These are phyloP conservation scores for Leishmania arabica DNA, from an alignment of 208 protist genomes.

Conservation along the genomic window DNA sequence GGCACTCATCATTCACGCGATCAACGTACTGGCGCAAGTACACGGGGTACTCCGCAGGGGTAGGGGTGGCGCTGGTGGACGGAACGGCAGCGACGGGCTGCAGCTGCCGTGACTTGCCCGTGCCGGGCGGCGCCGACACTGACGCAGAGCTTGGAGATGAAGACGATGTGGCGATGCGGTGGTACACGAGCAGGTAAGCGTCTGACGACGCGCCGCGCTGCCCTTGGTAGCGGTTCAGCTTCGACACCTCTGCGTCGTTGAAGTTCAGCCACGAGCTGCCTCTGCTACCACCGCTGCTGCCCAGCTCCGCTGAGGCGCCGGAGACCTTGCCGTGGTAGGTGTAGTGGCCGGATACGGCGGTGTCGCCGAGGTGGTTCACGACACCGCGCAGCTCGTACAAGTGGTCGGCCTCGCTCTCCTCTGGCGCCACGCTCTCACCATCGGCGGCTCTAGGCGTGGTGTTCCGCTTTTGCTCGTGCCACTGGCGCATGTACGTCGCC, in stretches of 20 bases:
- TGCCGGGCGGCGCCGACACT: background rate
- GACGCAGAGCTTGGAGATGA: slow-evolving; percentile 29
- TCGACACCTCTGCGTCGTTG: slow-evolving; percentile 69
- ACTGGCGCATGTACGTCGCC: slow-evolving; percentile 49
- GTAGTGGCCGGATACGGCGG: slow-evolving; percentile 78
- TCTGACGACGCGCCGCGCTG: slow-evolving; percentile 44
- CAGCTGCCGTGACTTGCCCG: background rate
- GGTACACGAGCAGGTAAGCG: slow-evolving; percentile 80
- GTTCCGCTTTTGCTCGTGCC: slow-evolving; percentile 40
- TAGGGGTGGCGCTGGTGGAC: slow-evolving; percentile 18
- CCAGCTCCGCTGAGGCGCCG: background rate
- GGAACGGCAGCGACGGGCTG: background rate
- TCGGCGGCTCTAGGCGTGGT: background rate
- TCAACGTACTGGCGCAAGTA: slow-evolving; percentile 48
- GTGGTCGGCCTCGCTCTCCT: slow-evolving; percentile 3
- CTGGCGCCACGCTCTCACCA: background rate
- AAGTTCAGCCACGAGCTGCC: slow-evolving; percentile 57
- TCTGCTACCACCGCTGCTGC: background rate
- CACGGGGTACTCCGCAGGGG: slow-evolving; percentile 39
- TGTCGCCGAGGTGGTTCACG: slow-evolving; percentile 73
- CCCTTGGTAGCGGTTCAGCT: slow-evolving; percentile 47
- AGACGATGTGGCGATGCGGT: slow-evolving; percentile 23
- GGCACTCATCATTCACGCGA: slow-evolving; percentile 34
- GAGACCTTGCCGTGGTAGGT: slow-evolving; percentile 72
- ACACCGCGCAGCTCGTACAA: slow-evolving; percentile 72